Evolutionary conservation across 306 rosid species (phyloP), one percentile per base, ranked within the genome.

Genomic region (barrel medic (Medicago truncatula)): DNA sequence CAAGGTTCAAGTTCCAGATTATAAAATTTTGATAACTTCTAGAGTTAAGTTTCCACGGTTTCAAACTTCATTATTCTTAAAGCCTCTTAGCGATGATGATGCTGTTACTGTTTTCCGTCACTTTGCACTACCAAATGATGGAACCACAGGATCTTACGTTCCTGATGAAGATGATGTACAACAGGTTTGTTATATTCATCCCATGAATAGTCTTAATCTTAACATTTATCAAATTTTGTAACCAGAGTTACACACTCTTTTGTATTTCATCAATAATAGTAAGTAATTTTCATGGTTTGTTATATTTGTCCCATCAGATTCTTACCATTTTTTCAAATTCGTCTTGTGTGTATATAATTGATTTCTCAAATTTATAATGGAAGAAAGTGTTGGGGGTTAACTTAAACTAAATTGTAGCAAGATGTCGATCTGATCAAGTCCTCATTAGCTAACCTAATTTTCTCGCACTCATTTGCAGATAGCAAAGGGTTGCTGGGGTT

Each of bases 21-120:
- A 40, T 63, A 90, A 90, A 72, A 53, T 87, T 57, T 18, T 91
- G 84, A 88, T 87, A 53, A 85, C 90, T 39, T 87, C 93, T 40
- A 73, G 90, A 60, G 80, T 25, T 18, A 58, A 15, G 53, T 81
- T 90, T 59, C 71, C 66, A 25, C 77, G 68, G 43, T 89, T 81
- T 49, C 34, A 63, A n/a, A 44, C 70, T 11, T 3, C n/a, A 2
- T 61, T 53, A 3, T 61, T 53, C 50, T 44, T 90, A 57, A 2
- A 43, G n/a, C 36, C 60, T 0, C 66, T 90, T 61, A 23, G 39
- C 11, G 49, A 6, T 5, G 62, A 34, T 6, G 83, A 85, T 53
- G 80, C 91, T 15, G 28, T 57, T 62, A 67, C 73, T 41, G 87
- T 90, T 78, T 85, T 90, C 43, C 72, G 10, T 20, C 85, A 21